Evolutionary conservation across 345 rosid species (phyloP).

Genomic region (Capsella bursapastoris): DNA sequence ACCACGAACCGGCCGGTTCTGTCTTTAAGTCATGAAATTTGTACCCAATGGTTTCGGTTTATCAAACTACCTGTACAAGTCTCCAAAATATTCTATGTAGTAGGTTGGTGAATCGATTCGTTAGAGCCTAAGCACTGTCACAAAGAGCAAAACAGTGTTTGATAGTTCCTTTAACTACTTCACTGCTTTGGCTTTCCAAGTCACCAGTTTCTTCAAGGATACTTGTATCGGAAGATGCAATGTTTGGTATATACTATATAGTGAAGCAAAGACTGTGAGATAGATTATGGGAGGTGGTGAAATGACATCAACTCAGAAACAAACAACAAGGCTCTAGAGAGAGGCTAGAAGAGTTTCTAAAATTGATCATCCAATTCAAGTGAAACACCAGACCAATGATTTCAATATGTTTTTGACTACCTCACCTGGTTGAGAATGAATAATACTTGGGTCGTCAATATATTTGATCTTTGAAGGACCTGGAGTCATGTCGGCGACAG

Average conservation of each 20-base stretch:
- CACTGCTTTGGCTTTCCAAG: slow-evolving; percentile 77
- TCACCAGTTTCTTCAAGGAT: slow-evolving; percentile 62
- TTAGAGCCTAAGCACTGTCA: slow-evolving; percentile 12
- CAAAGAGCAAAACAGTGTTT: slow-evolving; percentile 56
- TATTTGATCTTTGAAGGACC: no score
- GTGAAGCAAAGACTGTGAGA: slow-evolving; percentile 14
- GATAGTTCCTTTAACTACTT: slow-evolving; percentile 66
- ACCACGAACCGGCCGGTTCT: neutral
- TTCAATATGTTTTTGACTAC: slow-evolving; percentile 1
- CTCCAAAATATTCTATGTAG: slow-evolving; percentile 39
- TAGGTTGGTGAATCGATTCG: no score
- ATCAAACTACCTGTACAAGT: slow-evolving; percentile 40
- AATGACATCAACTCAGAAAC: slow-evolving; percentile 1
- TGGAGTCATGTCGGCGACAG: no score
- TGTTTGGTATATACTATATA: neutral
- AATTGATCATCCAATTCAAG: neutral
- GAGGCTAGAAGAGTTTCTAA: slow-evolving; percentile 16
- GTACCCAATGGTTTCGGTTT: neutral
- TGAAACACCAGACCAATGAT: neutral
- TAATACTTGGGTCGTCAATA: no score
- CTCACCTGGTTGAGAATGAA: slow-evolving; percentile 45
- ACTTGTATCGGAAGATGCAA: slow-evolving; percentile 51
- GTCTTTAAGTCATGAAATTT: no score
- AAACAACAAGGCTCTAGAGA: neutral
- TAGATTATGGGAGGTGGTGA: neutral